Conservation (phyloP, 345 rosid genomes). For the Camelina sativa region DNA sequence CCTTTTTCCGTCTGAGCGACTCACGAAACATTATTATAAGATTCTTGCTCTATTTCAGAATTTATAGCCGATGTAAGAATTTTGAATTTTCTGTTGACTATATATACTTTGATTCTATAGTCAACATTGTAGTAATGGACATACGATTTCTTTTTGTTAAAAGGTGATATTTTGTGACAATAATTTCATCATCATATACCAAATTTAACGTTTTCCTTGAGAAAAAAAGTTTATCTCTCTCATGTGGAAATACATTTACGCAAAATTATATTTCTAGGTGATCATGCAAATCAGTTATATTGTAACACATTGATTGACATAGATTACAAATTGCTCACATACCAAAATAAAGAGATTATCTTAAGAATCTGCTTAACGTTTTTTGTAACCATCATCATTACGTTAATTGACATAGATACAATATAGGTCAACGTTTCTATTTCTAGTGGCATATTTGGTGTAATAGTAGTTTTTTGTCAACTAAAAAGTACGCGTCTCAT, state of each 20-base stretch:
- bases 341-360: not conserved
- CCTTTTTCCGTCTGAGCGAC: not conserved
- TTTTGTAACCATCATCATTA: too few relatives aligned
- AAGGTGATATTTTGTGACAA: not conserved
- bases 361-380: not conserved
- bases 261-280: not conserved
- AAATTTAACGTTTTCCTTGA: not conserved
- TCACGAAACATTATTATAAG: constrained; percentile 20
- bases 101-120: not conserved
- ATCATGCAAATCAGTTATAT: not conserved
- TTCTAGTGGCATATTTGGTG: not conserved
- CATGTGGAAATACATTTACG: not conserved
- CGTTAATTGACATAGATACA: not conserved
- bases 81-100: constrained; percentile 17
- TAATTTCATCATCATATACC: not conserved
- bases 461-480: not conserved
- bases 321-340: not conserved
- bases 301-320: not conserved
- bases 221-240: not conserved
- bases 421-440: not conserved
- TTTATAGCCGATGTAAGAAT: constrained; percentile 5
- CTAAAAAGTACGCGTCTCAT: too few relatives aligned
- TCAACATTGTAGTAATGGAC: constrained; percentile 14
- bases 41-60: constrained; percentile 28
- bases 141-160: not conserved